Base-by-base conservation (phyloP, 169 alveolate genomes). In the Theileria parva region DNA sequence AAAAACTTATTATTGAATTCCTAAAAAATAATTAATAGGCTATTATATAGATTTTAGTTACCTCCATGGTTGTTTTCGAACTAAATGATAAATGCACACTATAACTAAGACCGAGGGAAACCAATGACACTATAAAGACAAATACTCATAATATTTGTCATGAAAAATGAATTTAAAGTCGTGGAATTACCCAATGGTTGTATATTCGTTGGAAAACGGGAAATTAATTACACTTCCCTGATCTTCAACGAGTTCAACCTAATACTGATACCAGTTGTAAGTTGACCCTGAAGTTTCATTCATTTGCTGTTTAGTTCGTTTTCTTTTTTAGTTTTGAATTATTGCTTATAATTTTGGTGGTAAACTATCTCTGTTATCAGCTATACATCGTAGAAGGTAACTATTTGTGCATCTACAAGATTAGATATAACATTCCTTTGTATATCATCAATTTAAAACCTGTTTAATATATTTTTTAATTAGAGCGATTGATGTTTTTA, bases 401-500 rank as follows among this genome's bases (percentile, higher is more conserved):
- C 2, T 44, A 44, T 1, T 4, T 44, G 8, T 11, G 1, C 53
- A 44, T 44, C 8, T 44, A 44, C 17, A 44, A 8, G 53, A 44
- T 44, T 13, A 44, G 2, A 11, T 44, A 44, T 44, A 44, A 44
- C 53, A 44, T 44, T 44, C 15, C 53, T 44, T 44, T 44, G 15
- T 44, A 1, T 44, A 11, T 44, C 15, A 44, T 15, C 8, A 44
- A 4, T 44, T 44, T 44, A 1, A 44, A 44, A 1, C 15, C 12
- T 44, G 53, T 44, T 44, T 1, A 44, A 44, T 44, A 13, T 4
- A 48, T 50, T 28, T 12, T 27, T 9, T 75, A 55, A 32, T 27
- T 74, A 81, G 88, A 81, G 69, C 15, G 80, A 51, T 84, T 81
- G 25, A 67, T 81, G 23, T 44, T 81, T 69, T 50, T 81, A 27